Percentiles rank a stretch among this genome's conserved stretches.
Evolutionary conservation across 179 eudicot genomes (phyloP).

Genomic region (Camellia oleifera): DNA sequence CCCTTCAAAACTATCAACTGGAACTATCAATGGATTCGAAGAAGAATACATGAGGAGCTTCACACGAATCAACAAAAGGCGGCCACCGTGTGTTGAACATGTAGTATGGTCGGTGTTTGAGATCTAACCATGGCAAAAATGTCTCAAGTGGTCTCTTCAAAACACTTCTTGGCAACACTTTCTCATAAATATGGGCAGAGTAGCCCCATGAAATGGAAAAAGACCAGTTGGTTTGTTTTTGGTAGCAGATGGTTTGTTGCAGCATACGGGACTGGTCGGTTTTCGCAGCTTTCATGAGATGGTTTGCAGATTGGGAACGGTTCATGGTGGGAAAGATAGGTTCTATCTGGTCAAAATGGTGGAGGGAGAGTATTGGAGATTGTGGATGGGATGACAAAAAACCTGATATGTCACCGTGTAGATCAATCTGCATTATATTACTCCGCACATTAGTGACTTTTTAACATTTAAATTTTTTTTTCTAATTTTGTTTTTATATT

Average conservation of each 20-base stretch:
- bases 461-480: no score
- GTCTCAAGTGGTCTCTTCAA: conserved; percentile 58
- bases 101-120: conserved; percentile 24
- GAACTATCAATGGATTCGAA: conserved; percentile 5
- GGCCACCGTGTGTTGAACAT: conserved; percentile 49
- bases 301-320: conserved; percentile 39
- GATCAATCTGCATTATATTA: conserved; percentile 43
- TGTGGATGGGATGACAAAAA: conserved; percentile 59
- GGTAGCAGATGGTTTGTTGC: conserved; percentile 72
- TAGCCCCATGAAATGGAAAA: conserved; percentile 70
- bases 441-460: no score
- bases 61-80: conserved; percentile 26
- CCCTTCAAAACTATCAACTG: no score
- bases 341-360: conserved; percentile 51
- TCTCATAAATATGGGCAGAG: conserved; percentile 54
- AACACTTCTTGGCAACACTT: conserved; percentile 34
- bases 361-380: conserved; percentile 55
- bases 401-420: conserved; percentile 50
- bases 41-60: conserved; percentile 34
- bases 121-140: conserved; percentile 36
- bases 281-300: conserved; percentile 56
- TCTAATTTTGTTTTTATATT: no score
- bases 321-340: conserved; percentile 67
- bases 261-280: conserved; percentile 49
- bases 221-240: conserved; percentile 40